Percentiles rank a stretch among this genome's conserved stretches.
Evolutionary conservation across 768 basidiomycete species (phyloP).

Genomic region (Gautieria morchelliformis): DNA sequence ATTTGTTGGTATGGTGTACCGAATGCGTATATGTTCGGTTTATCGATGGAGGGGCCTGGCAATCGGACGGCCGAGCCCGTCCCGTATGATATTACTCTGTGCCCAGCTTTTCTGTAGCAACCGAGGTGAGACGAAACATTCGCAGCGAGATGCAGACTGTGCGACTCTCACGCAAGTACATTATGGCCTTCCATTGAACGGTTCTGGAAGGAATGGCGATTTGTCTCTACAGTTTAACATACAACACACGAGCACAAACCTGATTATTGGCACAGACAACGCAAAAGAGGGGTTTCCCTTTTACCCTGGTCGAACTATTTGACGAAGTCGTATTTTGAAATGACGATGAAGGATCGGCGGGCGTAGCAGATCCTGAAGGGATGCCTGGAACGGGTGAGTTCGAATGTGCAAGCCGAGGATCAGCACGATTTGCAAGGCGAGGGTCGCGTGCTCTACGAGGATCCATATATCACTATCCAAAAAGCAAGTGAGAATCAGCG

Average conservation of each 20-base stretch:
- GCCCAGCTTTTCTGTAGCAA: slow-evolving; percentile 69
- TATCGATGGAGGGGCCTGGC: slow-evolving; percentile 93
- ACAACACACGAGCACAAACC: slow-evolving; percentile 34
- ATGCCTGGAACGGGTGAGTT: slow-evolving; percentile 23
- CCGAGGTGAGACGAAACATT: not conserved
- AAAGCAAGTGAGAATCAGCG: not conserved
- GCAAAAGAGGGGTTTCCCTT: slow-evolving; percentile 66
- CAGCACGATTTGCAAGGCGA: slow-evolving; percentile 55
- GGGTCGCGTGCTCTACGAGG: slow-evolving; percentile 75
- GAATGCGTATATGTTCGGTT: slow-evolving; percentile 93
- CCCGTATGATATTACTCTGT: slow-evolving; percentile 86
- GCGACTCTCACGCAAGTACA: slow-evolving; percentile 65
- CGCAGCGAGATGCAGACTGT: not conserved
- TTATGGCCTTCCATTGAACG: slow-evolving; percentile 98
- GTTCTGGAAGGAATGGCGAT: slow-evolving; percentile 42
- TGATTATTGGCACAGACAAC: slow-evolving; percentile 99
- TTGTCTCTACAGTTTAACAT: not conserved
- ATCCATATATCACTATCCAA: slow-evolving; percentile 41
- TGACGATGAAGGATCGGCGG: slow-evolving; percentile 9
- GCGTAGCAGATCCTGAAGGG: slow-evolving; percentile 18
- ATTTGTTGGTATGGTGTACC: slow-evolving; percentile 96
- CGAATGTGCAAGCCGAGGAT: slow-evolving; percentile 44
- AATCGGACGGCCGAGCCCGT: slow-evolving; percentile 96
- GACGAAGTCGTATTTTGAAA: slow-evolving; percentile 7
- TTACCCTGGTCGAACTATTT: slow-evolving; percentile 11